phyloP scores from a whole-genome alignment of 2,329 filamentous ascomycete species.

The Fusarium multiceps region DNA sequence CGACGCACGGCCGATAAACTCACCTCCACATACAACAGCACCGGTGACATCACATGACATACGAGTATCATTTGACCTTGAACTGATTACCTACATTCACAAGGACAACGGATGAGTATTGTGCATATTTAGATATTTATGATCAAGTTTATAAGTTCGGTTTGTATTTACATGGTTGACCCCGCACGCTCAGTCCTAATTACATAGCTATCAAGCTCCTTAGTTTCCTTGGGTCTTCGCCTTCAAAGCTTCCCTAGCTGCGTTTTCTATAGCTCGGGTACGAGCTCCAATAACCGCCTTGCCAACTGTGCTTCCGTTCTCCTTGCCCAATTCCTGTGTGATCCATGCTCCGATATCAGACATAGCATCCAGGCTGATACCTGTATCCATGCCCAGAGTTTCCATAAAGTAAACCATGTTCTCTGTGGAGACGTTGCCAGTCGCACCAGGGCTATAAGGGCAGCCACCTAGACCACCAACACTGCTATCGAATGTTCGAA shows the following conservation, averaged over 20 bases:
- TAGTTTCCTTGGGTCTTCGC: neutral
- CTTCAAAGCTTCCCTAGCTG: conserved; percentile 29
- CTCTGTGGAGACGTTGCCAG: conserved; percentile 87
- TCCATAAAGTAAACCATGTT: conserved; percentile 84
- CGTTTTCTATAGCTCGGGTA: conserved; percentile 44
- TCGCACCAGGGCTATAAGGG: conserved; percentile 86
- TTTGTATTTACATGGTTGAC: neutral
- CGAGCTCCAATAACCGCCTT: conserved; percentile 69
- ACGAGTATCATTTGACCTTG: neutral
- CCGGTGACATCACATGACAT: conserved; percentile 57
- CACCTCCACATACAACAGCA: conserved; percentile 30
- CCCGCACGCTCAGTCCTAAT: neutral
- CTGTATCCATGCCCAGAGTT: conserved; percentile 78
- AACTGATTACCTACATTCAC: neutral
- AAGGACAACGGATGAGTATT: neutral
- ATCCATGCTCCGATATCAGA: conserved; percentile 80
- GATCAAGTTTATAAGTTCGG: neutral
- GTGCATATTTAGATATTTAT: neutral
- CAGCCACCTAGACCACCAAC: conserved; percentile 86
- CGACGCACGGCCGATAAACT: conserved; percentile 46
- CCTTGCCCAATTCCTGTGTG: conserved; percentile 69
- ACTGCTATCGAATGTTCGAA: conserved; percentile 82
- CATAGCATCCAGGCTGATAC: conserved; percentile 74
- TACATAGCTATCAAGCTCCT: conserved; percentile 1
- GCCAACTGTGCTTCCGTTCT: conserved; percentile 74